These are phyloP conservation scores for Cercospora sesami DNA, from an alignment of 2,329 filamentous ascomycete genomes.

Conservation along the genomic window DNA sequence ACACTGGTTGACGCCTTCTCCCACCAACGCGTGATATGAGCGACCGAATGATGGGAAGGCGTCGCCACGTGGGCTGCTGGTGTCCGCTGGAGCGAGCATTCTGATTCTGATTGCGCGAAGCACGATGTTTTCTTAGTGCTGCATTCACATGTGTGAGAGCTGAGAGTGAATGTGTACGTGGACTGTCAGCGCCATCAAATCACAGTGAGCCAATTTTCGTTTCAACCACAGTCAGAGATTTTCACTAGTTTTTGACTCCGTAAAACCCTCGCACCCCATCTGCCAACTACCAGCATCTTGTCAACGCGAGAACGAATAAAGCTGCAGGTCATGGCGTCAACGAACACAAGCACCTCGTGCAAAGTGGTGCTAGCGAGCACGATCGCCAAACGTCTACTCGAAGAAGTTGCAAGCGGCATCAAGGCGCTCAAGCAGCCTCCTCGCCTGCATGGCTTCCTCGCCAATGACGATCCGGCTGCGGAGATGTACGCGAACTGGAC, in stretches of 20 bases:
- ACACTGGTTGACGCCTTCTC: not conserved
- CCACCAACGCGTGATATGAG: not conserved
- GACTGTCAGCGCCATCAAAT: not conserved
- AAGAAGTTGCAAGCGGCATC: slow-evolving; percentile 75
- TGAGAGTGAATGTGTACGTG: not conserved
- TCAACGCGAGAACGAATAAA: not conserved
- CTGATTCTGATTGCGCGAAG: not conserved
- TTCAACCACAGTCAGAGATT: slow-evolving; percentile 1
- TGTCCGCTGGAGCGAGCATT: not conserved
- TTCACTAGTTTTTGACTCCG: not conserved
- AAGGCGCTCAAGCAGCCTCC: slow-evolving; percentile 71
- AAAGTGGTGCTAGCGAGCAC: slow-evolving; percentile 89
- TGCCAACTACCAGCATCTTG: not conserved
- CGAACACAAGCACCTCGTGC: slow-evolving; percentile 55
- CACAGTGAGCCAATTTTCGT: slow-evolving; percentile 7
- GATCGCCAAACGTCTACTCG: slow-evolving; percentile 78
- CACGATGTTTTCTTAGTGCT: not conserved
- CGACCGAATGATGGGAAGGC: not conserved
- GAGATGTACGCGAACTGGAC: slow-evolving; percentile 96
- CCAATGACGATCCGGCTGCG: slow-evolving; percentile 87
- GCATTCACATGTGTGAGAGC: not conserved
- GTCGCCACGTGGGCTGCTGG: not conserved
- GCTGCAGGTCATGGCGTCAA: slow-evolving; percentile 7
- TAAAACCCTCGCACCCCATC: not conserved
- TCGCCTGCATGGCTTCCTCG: slow-evolving; percentile 84